These are phyloP conservation scores for Chrysoporthe deuterocubensis DNA, from an alignment of 2,329 filamentous ascomycete genomes.

Conservation along the genomic window DNA sequence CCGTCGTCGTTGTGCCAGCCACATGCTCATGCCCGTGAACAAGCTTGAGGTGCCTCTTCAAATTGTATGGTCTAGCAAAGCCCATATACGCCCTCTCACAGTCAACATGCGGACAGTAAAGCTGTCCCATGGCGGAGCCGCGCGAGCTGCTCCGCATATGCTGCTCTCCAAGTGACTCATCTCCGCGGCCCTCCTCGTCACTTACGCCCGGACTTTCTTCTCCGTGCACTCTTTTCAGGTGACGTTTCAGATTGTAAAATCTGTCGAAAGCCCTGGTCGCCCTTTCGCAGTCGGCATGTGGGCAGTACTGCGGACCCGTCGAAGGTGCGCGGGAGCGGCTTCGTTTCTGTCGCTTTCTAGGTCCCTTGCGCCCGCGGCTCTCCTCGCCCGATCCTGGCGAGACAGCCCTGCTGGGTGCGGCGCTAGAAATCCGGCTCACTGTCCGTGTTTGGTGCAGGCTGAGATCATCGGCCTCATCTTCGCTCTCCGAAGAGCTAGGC, in stretches of 20 bases:
- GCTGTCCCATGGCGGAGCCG: conserved; percentile 30
- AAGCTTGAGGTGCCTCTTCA: conserved; percentile 49
- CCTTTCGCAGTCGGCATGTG: conserved; percentile 42
- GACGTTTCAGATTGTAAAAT: conserved; percentile 43
- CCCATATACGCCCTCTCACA: conserved; percentile 43
- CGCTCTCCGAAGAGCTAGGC: conserved; percentile 15
- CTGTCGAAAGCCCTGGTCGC: conserved; percentile 43
- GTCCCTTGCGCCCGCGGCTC: not conserved
- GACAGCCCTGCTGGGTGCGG: conserved; percentile 11
- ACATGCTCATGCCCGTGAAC: conserved; percentile 42
- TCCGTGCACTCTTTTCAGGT: conserved; percentile 50
- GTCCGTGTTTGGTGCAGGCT: conserved; percentile 18
- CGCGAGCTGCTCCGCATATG: conserved; percentile 29
- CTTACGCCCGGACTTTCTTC: conserved; percentile 21
- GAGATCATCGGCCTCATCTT: not conserved
- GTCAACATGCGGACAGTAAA: conserved; percentile 42
- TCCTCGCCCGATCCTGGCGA: not conserved
- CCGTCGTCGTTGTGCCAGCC: conserved; percentile 34
- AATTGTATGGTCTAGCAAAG: conserved; percentile 42
- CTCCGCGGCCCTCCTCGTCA: not conserved
- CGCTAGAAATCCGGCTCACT: conserved; percentile 27
- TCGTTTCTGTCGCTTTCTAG: conserved; percentile 16
- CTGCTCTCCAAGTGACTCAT: conserved; percentile 1
- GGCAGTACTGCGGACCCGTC: conserved; percentile 39
- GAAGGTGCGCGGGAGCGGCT: conserved; percentile 32